Evolutionary conservation across 371 early-diverging fungal genomes (phyloP).

Genomic region (Mortierella sp.): DNA sequence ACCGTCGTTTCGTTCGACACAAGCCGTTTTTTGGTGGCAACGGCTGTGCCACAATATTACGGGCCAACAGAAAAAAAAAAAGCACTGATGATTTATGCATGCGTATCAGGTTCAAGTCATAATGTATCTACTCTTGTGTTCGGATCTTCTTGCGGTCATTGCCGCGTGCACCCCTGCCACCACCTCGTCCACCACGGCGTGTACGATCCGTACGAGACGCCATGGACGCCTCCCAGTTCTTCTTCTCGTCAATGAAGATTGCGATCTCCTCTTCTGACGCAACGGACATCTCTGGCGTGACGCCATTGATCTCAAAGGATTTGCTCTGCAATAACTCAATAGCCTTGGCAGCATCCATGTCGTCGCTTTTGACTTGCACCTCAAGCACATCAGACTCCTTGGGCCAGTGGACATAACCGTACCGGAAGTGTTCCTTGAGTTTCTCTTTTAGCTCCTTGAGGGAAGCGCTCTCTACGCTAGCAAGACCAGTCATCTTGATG

Average conservation of each 20-base stretch:
- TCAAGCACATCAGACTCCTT: conserved; percentile 36
- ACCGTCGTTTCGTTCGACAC: too few relatives aligned
- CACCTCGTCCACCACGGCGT: conserved; percentile 33
- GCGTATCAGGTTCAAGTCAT: too few relatives aligned
- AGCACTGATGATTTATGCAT: too few relatives aligned
- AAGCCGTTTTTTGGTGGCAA: too few relatives aligned
- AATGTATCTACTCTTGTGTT: conserved; percentile 3
- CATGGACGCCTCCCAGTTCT: conserved; percentile 32
- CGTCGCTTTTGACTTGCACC: conserved; percentile 56
- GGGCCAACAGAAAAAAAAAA: too few relatives aligned
- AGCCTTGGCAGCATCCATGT: conserved; percentile 52
- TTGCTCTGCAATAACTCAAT: conserved; percentile 48
- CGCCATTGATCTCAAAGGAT: conserved; percentile 45
- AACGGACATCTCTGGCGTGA: conserved; percentile 45
- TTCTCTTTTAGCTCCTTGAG: conserved; percentile 53
- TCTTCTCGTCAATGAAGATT: conserved; percentile 56
- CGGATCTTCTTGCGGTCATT: conserved; percentile 52
- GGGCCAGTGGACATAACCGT: conserved; percentile 56
- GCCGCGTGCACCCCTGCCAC: conserved; percentile 43
- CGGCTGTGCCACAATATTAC: too few relatives aligned
- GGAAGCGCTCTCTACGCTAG: conserved; percentile 38
- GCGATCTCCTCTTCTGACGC: conserved; percentile 53
- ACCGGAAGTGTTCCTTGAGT: conserved; percentile 44
- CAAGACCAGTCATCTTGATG: conserved; percentile 51
- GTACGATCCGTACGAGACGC: conserved; percentile 20